Conservation (phyloP, 352 stramenopile species). For the Albugo laibachii region DNA sequence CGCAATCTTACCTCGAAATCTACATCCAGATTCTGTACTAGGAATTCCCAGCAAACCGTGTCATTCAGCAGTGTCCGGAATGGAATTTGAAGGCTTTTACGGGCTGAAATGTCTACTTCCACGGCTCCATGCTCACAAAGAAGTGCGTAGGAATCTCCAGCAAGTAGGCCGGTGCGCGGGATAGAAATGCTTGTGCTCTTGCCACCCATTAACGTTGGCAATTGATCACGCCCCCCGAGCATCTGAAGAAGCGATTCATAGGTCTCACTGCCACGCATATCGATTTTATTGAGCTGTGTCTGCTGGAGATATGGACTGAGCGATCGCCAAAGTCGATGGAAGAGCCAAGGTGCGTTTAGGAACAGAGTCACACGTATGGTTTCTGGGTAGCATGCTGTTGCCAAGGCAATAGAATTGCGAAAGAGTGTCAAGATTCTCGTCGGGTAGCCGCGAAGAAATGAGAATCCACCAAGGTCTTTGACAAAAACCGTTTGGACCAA, state of each 20-base stretch:
- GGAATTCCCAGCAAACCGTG: slow-evolving; percentile 60
- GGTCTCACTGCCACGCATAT: slow-evolving; percentile 23
- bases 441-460: slow-evolving; percentile 31
- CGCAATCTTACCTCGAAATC: slow-evolving; percentile 50
- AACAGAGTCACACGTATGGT: slow-evolving; percentile 30
- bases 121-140: slow-evolving; percentile 51
- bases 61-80: slow-evolving; percentile 52
- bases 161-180: slow-evolving; percentile 40
- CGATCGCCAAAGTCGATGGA: slow-evolving; percentile 41
- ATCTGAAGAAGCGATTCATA: slow-evolving; percentile 24
- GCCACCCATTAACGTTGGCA: slow-evolving; percentile 35
- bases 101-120: slow-evolving; percentile 39
- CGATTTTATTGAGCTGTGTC: slow-evolving; percentile 36
- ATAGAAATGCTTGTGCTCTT: slow-evolving; percentile 29
- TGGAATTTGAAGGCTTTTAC: slow-evolving; percentile 32
- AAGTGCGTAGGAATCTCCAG: slow-evolving; percentile 32
- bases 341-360: slow-evolving; percentile 40
- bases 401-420: slow-evolving; percentile 7
- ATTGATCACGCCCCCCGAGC: slow-evolving; percentile 21
- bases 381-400: slow-evolving; percentile 44
- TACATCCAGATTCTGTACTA: slow-evolving; percentile 37
- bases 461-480: slow-evolving; percentile 44
- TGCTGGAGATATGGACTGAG: slow-evolving; percentile 37
- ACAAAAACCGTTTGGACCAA: slow-evolving; percentile 42
- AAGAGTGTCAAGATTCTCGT: slow-evolving; percentile 2